Conservation (phyloP, 2,329 filamentous ascomycete species). For the Fusarium sp. region DNA sequence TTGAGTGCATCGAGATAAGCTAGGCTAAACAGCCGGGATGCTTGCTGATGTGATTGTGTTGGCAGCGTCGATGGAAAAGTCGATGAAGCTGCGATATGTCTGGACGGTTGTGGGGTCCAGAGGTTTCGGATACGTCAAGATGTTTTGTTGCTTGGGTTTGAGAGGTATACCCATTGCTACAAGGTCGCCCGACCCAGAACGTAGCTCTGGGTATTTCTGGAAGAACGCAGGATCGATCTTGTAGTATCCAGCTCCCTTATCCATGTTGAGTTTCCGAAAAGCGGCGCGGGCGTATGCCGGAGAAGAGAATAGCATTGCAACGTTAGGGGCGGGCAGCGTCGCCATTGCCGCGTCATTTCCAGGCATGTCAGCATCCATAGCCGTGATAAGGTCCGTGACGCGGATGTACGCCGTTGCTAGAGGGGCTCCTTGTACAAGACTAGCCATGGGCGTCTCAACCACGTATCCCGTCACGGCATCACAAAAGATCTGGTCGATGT, state of each 20-base stretch:
- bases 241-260: slow-evolving; percentile 47
- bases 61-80: slow-evolving; percentile 47
- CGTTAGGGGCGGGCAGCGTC: slow-evolving; percentile 39
- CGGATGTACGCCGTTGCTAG: slow-evolving; percentile 45
- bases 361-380: slow-evolving; percentile 31
- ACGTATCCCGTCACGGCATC: slow-evolving; percentile 50
- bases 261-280: slow-evolving; percentile 47
- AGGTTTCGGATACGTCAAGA: slow-evolving; percentile 47
- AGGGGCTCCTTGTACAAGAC: slow-evolving; percentile 42
- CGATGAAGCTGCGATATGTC: slow-evolving; percentile 49
- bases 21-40: not conserved
- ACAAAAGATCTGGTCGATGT: slow-evolving; percentile 50
- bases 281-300: slow-evolving; percentile 42
- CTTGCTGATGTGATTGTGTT: slow-evolving; percentile 26
- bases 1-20: not conserved
- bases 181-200: slow-evolving; percentile 41
- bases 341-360: slow-evolving; percentile 6
- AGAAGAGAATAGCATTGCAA: slow-evolving; percentile 35
- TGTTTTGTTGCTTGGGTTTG: slow-evolving; percentile 45
- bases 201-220: slow-evolving; percentile 49
- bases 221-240: slow-evolving; percentile 50
- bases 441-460: slow-evolving; percentile 47
- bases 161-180: slow-evolving; percentile 46
- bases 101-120: slow-evolving; percentile 45
- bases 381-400: slow-evolving; percentile 47